These are phyloP conservation scores for Arthroderma sp. DNA, from an alignment of 2,329 filamentous ascomycete genomes.

Conservation along the genomic window DNA sequence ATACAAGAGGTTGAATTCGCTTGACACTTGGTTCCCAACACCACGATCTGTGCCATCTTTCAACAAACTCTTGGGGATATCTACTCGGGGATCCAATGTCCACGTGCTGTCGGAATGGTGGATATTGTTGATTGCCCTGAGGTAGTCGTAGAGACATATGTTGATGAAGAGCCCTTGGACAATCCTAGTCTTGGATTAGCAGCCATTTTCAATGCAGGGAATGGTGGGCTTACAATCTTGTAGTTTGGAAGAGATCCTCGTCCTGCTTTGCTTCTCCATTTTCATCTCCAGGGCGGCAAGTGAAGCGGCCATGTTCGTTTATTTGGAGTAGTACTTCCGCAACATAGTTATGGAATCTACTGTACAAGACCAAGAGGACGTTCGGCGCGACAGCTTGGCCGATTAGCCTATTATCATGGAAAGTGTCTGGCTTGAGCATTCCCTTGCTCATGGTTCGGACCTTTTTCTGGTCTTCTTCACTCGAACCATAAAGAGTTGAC, in stretches of 20 bases:
- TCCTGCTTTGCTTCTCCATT: constrained; percentile 28
- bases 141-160: constrained; percentile 23
- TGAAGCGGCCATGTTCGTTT: constrained; percentile 31
- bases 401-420: constrained; percentile 21
- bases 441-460: constrained; percentile 26
- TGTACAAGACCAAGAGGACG: constrained; percentile 25
- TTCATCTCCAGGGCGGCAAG: constrained; percentile 15
- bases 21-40: constrained; percentile 38
- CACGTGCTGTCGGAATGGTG: constrained; percentile 30
- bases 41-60: constrained; percentile 24
- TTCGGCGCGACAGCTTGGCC: constrained; percentile 23
- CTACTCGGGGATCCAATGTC: constrained; percentile 31
- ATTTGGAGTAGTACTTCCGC: constrained; percentile 25
- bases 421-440: constrained; percentile 27
- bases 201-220: too few species aligned
- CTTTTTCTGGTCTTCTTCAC: constrained; percentile 20
- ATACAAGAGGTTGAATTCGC: constrained; percentile 43
- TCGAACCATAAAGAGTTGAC: constrained; percentile 32
- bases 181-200: constrained; percentile 7
- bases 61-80: constrained; percentile 15
- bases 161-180: constrained; percentile 22
- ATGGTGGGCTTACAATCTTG: constrained; percentile 11
- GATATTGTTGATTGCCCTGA: constrained; percentile 20
- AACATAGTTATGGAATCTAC: constrained; percentile 29
- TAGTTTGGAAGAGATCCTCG: constrained; percentile 24